These are phyloP conservation scores for Sporothrix brunneoviolacea DNA, from an alignment of 2,329 filamentous ascomycete species.

Conservation along the genomic window DNA sequence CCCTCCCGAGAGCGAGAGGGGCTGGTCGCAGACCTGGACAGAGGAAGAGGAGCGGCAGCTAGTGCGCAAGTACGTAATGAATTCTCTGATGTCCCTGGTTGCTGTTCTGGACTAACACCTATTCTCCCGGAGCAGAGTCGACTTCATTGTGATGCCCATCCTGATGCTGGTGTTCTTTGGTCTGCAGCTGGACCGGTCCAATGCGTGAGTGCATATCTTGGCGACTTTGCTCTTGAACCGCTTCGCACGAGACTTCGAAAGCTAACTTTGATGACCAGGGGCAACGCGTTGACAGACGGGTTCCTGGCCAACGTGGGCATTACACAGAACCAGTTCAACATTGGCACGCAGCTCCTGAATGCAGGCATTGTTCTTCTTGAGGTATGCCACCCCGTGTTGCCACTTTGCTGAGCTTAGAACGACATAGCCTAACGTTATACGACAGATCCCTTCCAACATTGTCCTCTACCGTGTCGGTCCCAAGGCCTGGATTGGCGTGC, in stretches of 20 bases:
- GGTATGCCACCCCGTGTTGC: not conserved
- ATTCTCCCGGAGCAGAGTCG: slow-evolving; percentile 25
- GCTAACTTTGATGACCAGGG: too few species aligned
- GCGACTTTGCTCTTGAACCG: too few species aligned
- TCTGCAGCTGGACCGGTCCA: slow-evolving; percentile 35
- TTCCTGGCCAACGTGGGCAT: slow-evolving; percentile 26
- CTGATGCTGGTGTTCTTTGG: slow-evolving; percentile 37
- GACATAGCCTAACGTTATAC: slow-evolving; percentile 19
- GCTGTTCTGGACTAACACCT: not conserved
- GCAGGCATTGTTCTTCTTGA: slow-evolving; percentile 15
- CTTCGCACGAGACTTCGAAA: slow-evolving; percentile 12
- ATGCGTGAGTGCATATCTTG: slow-evolving; percentile 25
- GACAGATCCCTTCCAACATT: slow-evolving; percentile 42
- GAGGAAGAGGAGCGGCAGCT: slow-evolving; percentile 8
- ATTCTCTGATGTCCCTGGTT: not conserved
- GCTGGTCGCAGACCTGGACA: slow-evolving; percentile 9
- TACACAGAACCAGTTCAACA: slow-evolving; percentile 39
- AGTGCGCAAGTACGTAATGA: slow-evolving; percentile 5
- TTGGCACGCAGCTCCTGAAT: slow-evolving; percentile 36
- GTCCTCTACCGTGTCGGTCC: slow-evolving; percentile 42
- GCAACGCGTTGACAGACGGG: slow-evolving; percentile 22
- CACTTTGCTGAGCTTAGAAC: too few species aligned
- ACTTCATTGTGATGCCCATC: slow-evolving; percentile 37
- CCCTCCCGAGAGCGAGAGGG: not conserved
- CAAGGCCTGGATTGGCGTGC: slow-evolving; percentile 46